Base-by-base conservation (phyloP, 2,329 filamentous ascomycete genomes). In the Pseudogymnoascus sp. region DNA sequence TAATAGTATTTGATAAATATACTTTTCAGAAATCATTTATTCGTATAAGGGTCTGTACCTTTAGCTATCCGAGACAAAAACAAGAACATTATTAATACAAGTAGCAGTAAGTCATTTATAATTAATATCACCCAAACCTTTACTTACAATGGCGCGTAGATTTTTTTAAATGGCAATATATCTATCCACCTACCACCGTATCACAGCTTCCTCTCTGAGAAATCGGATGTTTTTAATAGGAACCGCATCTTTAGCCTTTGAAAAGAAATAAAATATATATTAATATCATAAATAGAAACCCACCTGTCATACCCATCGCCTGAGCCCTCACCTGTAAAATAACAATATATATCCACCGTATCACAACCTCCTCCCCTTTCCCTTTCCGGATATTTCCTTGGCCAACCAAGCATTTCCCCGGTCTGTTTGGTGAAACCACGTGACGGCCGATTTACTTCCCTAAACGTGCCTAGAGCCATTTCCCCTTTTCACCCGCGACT, bases 391-490 rank as follows among this genome's bases (percentile, higher is more conserved):
- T 23, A 40, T 31, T 46, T 9, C 42, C 25, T 56, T 56, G 25
- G 46, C 12, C 12, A 49, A 53, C 18, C 43, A 53, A 53, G 8
- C 25, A 56, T 31, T 56, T n/a, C 31, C 31, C 25, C n/a, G 2
- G 46, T 56, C n/a, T 23, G 25, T 31, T 16, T 31, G 25, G 46
- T 56, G 46, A 56, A 31, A 56, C 23, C 46, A 56, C 46, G 46
- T 56, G 46, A 56, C 25, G 3, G 25, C 9, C 46, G 46, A 34
- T 56, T 56, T 18, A 16, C 8, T 34, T 56, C 46, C 46, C 46
- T 18, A 56, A 56, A 56, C 46, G 46, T 56, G 25, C 46, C 46
- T 56, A 56, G 46, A 31, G 46, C 14, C 46, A 56, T 56, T 31
- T 56, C 46, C 46, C 46, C 46, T 56, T 56, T 56, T 56, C 46